Evolutionary conservation across 306 rosid species (phyloP), one percentile per base, ranked within the genome.

Genomic region (Delonix regia): DNA sequence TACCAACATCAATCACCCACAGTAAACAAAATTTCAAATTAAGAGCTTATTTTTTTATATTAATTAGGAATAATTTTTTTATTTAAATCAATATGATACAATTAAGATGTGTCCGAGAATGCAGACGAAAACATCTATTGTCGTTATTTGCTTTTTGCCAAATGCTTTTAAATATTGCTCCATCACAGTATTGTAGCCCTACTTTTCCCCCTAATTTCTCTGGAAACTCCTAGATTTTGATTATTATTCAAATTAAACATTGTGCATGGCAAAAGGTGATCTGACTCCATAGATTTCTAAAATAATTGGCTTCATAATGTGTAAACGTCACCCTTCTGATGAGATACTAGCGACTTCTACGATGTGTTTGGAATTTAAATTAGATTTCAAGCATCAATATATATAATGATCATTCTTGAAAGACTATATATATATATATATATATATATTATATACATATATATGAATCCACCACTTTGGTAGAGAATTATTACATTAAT

Each of bases 151-250:
- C 12, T 14, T 13, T 24, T 42, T 67, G 55, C 6, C 71, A 66
- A 28, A n/a, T 19, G 22, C 16, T 22, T 39, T 25, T 9, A 45
- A 66, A 7, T 51, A 16, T 4, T 14, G 52, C n/a, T 14, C 11
- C 30, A 14, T 48, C 14, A 6, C 48, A 9, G 42, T 4, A 34
- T 53, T 66, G 66, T 42, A 53, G 6, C 47, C 79, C 59, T 36
- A 63, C 22, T 47, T 8, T 11, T 1, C 13, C 30, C 48, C n/a
- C n/a, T 19, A 19, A 33, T 71, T 51, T 27, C 49, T n/a, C 49
- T 33, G 49, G 63, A 71, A 71, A 52, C 76, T 71, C 48, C 76
- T 52, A 71, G 34, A 71, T 21, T 12, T n/a, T n/a, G 33, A 42
- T 38, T 70, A 49, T 24, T 6, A 6, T n/a, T n/a, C n/a, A n/a